Evolutionary conservation across 441 rosid genomes (phyloP).

Genomic region (Codiaeum variegatum): DNA sequence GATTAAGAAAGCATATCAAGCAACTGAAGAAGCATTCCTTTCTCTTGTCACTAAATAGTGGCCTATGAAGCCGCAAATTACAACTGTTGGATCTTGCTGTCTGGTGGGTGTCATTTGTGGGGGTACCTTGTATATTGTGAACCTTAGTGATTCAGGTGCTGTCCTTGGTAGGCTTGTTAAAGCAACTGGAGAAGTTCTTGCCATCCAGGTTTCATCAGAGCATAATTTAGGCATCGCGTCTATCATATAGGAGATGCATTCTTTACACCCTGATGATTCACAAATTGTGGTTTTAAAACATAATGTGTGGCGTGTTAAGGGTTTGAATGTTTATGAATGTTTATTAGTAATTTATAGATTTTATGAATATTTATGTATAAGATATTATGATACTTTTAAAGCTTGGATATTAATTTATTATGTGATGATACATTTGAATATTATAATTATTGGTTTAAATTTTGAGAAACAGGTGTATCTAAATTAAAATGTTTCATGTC

Average conservation of each 20-base stretch:
- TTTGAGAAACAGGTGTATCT: too few relatives aligned
- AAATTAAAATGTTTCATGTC: too few relatives aligned
- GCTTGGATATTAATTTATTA: too few relatives aligned
- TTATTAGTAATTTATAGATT: too few relatives aligned
- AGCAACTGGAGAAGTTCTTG: constrained; percentile 76
- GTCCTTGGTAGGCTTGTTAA: constrained; percentile 74
- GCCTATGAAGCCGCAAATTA: constrained; percentile 77
- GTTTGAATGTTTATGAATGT: too few relatives aligned
- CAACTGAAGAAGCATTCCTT: constrained; percentile 87
- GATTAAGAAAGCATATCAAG: constrained; percentile 74
- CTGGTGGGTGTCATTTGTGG: constrained; percentile 71
- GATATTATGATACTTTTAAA: too few relatives aligned
- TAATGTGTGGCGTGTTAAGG: constrained; percentile 97
- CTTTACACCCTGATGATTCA: constrained; percentile 85
- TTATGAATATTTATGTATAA: too few relatives aligned
- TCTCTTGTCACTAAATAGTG: constrained; percentile 74
- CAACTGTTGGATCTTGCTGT: constrained; percentile 95
- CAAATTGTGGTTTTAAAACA: constrained; percentile 85
- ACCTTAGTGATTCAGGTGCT: constrained; percentile 87
- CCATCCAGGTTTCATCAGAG: constrained; percentile 79
- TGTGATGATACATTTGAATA: too few relatives aligned
- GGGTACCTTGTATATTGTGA: constrained; percentile 29
- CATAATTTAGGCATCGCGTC: constrained; percentile 85
- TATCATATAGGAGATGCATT: constrained; percentile 72
- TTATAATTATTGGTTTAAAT: too few relatives aligned